These are phyloP conservation scores for Cercophora scortea DNA, from an alignment of 495 filamentous ascomycete species.

Conservation along the genomic window DNA sequence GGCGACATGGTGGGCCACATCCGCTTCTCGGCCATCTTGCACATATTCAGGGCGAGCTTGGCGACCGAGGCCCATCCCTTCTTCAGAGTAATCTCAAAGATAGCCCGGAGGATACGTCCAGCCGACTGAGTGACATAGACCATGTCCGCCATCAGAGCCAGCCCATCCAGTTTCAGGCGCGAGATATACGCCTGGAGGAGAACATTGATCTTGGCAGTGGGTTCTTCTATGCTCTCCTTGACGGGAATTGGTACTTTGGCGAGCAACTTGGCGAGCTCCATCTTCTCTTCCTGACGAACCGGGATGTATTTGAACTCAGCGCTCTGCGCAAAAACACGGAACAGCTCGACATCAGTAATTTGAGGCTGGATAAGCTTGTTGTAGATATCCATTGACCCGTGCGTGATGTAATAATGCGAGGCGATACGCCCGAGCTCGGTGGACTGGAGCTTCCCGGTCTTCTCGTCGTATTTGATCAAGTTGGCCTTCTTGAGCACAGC, in stretches of 20 bases:
- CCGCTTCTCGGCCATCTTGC: constrained; percentile 98
- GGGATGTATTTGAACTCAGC: constrained; percentile 99
- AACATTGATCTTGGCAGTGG: constrained; percentile 98
- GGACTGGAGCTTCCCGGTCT: constrained; percentile 77
- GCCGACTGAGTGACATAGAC: constrained; percentile 98
- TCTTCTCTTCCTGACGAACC: constrained; percentile 93
- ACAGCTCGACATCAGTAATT: constrained; percentile 86
- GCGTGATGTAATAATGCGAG: constrained; percentile 96
- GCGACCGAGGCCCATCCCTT: constrained; percentile 95
- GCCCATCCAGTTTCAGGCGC: constrained; percentile 82
- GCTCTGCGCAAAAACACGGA: constrained; percentile 94
- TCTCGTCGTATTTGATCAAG: constrained; percentile 91
- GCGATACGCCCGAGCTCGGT: constrained; percentile 94
- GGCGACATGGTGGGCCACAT: constrained; percentile 99
- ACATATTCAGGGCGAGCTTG: constrained; percentile 86
- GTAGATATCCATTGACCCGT: constrained; percentile 94
- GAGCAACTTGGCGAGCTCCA: constrained; percentile 88
- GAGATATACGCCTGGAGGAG: constrained; percentile 96
- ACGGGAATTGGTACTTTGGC: constrained; percentile 88
- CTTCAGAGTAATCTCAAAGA: constrained; percentile 94
- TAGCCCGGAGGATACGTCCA: constrained; percentile 87
- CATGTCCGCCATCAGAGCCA: constrained; percentile 96
- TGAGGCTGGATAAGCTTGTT: constrained; percentile 91
- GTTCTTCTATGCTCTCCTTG: constrained; percentile 95
- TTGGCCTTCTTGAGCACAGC: constrained; percentile 78